These are phyloP conservation scores for Yamadazyma sp. DNA, from an alignment of 1,139 yeast species.

Conservation along the genomic window DNA sequence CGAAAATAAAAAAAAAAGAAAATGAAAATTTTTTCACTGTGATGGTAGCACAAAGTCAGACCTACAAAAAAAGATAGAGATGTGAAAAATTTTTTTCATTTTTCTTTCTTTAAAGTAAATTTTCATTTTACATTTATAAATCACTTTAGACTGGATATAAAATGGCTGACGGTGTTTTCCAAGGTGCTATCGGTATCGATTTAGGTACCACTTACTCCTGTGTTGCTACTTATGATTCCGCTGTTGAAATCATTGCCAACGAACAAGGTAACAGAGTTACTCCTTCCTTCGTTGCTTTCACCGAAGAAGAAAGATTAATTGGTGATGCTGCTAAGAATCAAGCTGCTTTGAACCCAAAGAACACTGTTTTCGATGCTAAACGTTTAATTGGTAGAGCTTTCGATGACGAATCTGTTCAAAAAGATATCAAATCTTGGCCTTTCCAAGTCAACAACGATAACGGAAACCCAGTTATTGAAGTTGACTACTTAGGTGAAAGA, in stretches of 20 bases:
- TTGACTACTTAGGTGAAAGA: constrained; percentile 90
- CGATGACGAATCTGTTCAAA: constrained; percentile 43
- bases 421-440: constrained; percentile 46
- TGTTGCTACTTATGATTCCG: constrained; percentile 78
- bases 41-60: constrained; percentile 7
- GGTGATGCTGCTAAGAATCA: constrained; percentile 99
- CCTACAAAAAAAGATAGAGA: constrained; percentile 11
- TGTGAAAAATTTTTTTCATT: constrained; percentile 16
- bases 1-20: constrained; percentile 6
- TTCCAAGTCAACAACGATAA: constrained; percentile 56
- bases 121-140: constrained; percentile 16
- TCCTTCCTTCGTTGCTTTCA: constrained; percentile 97
- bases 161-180: constrained; percentile 99
- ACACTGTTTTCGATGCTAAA: constrained; percentile 97
- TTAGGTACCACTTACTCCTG: constrained; percentile 85
- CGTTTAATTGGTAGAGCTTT: constrained; percentile 66
- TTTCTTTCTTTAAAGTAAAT: constrained; percentile 12
- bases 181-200: constrained; percentile 91
- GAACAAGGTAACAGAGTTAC: constrained; percentile 73
- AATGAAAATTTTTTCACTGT: constrained; percentile 9
- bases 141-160: constrained; percentile 20
- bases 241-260: constrained; percentile 63
- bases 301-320: constrained; percentile 94
- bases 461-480: constrained; percentile 91
- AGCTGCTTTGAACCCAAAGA: constrained; percentile 95